phyloP scores from a whole-genome alignment of 345 rosid species.

The Chamaenerion angustifolium region DNA sequence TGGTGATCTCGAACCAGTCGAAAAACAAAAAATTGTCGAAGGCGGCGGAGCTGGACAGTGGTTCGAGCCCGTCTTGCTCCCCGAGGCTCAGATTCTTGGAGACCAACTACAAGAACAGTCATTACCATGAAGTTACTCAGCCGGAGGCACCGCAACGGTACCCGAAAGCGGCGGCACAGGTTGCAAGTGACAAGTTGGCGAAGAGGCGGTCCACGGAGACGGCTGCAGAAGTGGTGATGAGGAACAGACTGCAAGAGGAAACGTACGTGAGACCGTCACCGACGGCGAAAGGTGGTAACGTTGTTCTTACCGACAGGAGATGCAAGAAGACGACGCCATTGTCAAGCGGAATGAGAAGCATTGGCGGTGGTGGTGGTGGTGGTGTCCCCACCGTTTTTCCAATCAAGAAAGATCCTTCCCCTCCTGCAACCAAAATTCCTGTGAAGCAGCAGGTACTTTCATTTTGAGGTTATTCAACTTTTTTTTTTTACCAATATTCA shows the following conservation, averaged over 20 bases:
- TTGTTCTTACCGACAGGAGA: conserved; percentile 35
- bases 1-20: background rate
- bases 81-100: too few relatives aligned
- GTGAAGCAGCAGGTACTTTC: conserved; percentile 27
- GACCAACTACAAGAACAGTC: too few relatives aligned
- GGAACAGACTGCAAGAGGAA: conserved; percentile 46
- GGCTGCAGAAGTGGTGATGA: conserved; percentile 1
- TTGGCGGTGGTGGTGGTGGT: conserved; percentile 18
- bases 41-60: too few relatives aligned
- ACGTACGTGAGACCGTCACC: conserved; percentile 34
- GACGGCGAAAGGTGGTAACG: conserved; percentile 10
- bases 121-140: too few relatives aligned
- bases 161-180: background rate
- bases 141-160: background rate
- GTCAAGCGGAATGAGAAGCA: conserved; percentile 6
- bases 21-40: background rate
- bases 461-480: background rate
- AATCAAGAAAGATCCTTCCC: conserved; percentile 56
- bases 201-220: background rate
- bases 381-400: conserved; percentile 45
- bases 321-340: conserved; percentile 31
- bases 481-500: background rate
- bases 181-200: too few relatives aligned
- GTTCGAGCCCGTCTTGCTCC: too few relatives aligned
- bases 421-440: conserved; percentile 37